phyloP scores from a whole-genome alignment of 2,329 filamentous ascomycete species.

The Cytospora leucostoma region DNA sequence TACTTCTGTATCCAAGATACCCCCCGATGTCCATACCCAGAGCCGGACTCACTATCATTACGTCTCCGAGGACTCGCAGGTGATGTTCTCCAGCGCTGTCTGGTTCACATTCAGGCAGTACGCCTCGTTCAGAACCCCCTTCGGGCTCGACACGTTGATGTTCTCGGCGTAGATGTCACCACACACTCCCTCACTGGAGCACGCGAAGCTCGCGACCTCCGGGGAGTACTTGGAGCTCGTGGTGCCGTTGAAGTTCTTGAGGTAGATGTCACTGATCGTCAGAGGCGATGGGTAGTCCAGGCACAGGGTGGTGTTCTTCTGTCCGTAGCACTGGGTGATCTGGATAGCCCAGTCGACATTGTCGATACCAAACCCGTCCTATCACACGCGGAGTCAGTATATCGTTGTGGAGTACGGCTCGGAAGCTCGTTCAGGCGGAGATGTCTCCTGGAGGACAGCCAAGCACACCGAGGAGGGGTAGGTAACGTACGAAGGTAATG shows the following conservation, averaged over 20 bases:
- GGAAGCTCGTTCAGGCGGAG: background rate
- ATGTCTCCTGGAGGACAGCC: background rate
- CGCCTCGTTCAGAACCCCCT: conserved; percentile 28
- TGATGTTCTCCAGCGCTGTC: conserved; percentile 32
- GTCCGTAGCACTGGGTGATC: conserved; percentile 47
- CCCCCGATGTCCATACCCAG: background rate
- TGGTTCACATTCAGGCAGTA: conserved; percentile 34
- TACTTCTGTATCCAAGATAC: conserved; percentile 14
- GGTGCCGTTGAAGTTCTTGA: conserved; percentile 55
- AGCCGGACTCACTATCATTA: background rate
- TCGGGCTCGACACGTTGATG: conserved; percentile 33
- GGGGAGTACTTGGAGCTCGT: conserved; percentile 37
- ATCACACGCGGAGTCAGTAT: background rate
- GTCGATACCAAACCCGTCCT: conserved; percentile 55
- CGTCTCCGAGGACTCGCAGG: conserved; percentile 28
- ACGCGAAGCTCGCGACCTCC: conserved; percentile 33
- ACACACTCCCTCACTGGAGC: conserved; percentile 32
- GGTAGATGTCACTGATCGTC: conserved; percentile 54
- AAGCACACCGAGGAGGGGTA: background rate
- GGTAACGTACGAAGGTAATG: conserved; percentile 47
- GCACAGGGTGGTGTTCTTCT: conserved; percentile 63
- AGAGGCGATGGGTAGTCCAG: conserved; percentile 55
- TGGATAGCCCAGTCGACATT: conserved; percentile 67
- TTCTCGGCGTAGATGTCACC: conserved; percentile 30
- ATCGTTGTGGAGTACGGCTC: background rate